Percentiles rank a stretch among this genome's conserved stretches.
These are phyloP conservation scores for Blastobotrys peoriensis DNA, from an alignment of 805 yeast genomes.

Conservation along the genomic window DNA sequence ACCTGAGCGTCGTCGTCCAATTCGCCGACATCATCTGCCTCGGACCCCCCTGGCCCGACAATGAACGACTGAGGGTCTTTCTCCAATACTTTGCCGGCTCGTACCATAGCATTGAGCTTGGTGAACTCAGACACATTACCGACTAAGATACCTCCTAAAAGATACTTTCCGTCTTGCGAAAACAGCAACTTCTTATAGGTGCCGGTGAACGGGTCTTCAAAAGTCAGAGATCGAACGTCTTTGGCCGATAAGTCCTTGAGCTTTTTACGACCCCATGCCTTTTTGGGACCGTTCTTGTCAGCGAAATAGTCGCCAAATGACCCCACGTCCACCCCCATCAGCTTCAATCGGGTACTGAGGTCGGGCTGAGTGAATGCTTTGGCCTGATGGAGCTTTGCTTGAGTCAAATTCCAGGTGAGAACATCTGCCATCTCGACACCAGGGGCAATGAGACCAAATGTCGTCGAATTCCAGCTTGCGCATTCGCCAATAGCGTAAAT, in stretches of 20 bases:
- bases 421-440: slow-evolving; percentile 37
- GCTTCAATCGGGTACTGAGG: slow-evolving; percentile 33
- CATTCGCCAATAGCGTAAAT: too few species aligned
- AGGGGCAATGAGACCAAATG: slow-evolving; percentile 36
- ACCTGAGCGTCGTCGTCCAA: slow-evolving; percentile 34
- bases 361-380: slow-evolving; percentile 32
- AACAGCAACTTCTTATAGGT: slow-evolving; percentile 31
- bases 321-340: slow-evolving; percentile 37
- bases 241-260: slow-evolving; percentile 20
- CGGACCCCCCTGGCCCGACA: slow-evolving; percentile 24
- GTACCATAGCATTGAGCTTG: slow-evolving; percentile 28
- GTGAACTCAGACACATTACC: slow-evolving; percentile 33
- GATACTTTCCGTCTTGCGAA: slow-evolving; percentile 32
- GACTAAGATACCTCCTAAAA: slow-evolving; percentile 36
- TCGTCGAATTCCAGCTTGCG: slow-evolving; percentile 33
- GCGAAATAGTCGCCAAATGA: slow-evolving; percentile 37
- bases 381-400: slow-evolving; percentile 29
- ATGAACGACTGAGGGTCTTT: slow-evolving; percentile 31
- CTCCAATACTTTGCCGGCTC: slow-evolving; percentile 29
- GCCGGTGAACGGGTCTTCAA: slow-evolving; percentile 33
- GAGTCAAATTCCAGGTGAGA: slow-evolving; percentile 32
- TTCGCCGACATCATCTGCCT: slow-evolving; percentile 28
- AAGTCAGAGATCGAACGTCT: slow-evolving; percentile 26
- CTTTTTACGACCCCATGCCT: slow-evolving; percentile 25
- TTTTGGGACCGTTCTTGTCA: slow-evolving; percentile 32